Base-by-base conservation (phyloP, 805 yeast species). In the Lachancea waltii region DNA sequence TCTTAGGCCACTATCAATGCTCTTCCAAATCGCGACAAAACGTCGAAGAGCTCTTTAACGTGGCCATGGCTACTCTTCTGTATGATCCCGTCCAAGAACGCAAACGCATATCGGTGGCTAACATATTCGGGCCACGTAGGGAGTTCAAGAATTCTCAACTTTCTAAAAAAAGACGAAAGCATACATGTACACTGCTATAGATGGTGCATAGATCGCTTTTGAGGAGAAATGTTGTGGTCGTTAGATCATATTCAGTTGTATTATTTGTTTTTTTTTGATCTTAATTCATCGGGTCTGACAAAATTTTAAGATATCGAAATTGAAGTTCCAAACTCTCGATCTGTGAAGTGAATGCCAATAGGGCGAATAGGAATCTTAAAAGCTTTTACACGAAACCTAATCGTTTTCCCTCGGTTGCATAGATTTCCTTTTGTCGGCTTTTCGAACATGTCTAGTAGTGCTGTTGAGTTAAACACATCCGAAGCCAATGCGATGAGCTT, bases 1-100 rank as follows among this genome's bases (percentile, higher is more conserved):
- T 94, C 0, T 65, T 73, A 22, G 78, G 76, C 4, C 90, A 84
- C 55, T 60, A 85, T 36, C 83, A 81, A 57, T 85, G 95, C 55
- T 83, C 94, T 6, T 85, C 95, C 4, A 80, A 77, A 48, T 65
- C 72, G 14, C 76, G 77, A 68, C 68, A 71, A 41, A 84, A 85
- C 40, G 75, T 89, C 7, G 65, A 67, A 34, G 73, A 75, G 23
- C 79, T 86, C 2, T 87, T 89, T 57, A 72, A 81, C 50, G 64
- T 69, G 33, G 85, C 85, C 3, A 51, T 64, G 19, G 42, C 47
- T 15, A 45, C 52, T 3, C 60, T 57, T 1, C 41, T 63, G 35
- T 35, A 27, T 23, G 50, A 45, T 11, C 22, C 40, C 3, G 13
- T 24, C 11, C 30, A 28, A 18, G 29, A 26, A 18, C 30, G 23